A percentile compares a stretch with the other conserved stretches of the same genome.
Conservation (phyloP, 192 early-diverging fungal genomes). For the Coemansia sp. region DNA sequence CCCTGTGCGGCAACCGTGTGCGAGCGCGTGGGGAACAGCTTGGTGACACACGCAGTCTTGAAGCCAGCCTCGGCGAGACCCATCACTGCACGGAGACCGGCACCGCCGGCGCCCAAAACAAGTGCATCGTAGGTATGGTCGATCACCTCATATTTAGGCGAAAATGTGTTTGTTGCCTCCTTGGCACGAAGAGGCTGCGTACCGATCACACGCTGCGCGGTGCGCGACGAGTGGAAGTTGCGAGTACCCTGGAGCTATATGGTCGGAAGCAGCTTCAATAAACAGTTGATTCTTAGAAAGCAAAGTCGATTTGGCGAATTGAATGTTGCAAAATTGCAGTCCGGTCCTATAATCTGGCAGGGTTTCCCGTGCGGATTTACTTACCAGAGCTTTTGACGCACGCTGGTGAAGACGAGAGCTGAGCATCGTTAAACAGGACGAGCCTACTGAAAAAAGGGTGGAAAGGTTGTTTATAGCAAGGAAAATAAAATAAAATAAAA, state of each 20-base stretch:
- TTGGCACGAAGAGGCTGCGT: slow-evolving; percentile 76
- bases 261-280: neutral
- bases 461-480: slow-evolving; percentile 1
- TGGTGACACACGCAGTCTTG: slow-evolving; percentile 98
- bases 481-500: slow-evolving; percentile 9
- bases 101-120: slow-evolving; percentile 97
- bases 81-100: slow-evolving; percentile 97
- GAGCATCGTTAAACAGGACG: slow-evolving; percentile 26
- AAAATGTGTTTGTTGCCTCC: slow-evolving; percentile 60
- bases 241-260: slow-evolving; percentile 53
- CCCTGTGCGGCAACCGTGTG: slow-evolving; percentile 98
- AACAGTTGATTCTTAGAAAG: neutral
- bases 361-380: slow-evolving; percentile 17
- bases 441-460: slow-evolving; percentile 5
- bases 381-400: slow-evolving; percentile 39
- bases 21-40: slow-evolving; percentile 97
- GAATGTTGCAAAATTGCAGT: too few relatives aligned
- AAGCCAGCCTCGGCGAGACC: slow-evolving; percentile 93
- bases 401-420: slow-evolving; percentile 40
- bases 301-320: neutral
- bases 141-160: slow-evolving; percentile 87
- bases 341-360: neutral
- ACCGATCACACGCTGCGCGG: slow-evolving; percentile 68
- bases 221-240: slow-evolving; percentile 68
- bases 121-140: slow-evolving; percentile 99